Evolutionary conservation across 1,284 basidiomycete species (phyloP).

Genomic region (Boletus sp.): DNA sequence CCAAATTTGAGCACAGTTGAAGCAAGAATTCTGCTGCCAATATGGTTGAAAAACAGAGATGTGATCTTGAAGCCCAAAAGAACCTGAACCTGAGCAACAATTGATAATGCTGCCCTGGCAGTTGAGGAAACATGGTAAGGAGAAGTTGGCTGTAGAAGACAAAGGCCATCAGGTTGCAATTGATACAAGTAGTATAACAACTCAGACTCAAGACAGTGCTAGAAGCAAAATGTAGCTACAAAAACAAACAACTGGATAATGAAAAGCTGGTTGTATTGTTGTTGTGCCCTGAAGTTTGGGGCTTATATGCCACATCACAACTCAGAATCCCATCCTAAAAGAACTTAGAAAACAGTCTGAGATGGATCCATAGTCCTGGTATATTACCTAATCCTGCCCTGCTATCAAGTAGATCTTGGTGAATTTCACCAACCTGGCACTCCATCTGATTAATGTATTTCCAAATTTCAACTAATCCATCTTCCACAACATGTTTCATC

Average conservation of each 20-base stretch:
- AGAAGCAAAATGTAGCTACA: background rate
- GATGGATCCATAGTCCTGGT: background rate
- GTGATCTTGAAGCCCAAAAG: no score
- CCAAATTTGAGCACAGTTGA: no score
- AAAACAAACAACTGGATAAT: background rate
- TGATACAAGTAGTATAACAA: background rate
- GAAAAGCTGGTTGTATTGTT: background rate
- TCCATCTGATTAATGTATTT: background rate
- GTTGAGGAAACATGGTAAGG: no score
- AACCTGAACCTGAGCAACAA: no score
- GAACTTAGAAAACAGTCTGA: background rate
- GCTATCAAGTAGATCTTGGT: background rate
- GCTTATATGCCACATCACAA: background rate
- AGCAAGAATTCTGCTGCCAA: no score
- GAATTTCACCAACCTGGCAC: background rate
- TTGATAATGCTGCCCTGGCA: no score
- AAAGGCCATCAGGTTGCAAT: no score
- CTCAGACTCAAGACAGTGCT: background rate
- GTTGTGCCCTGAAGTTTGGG: background rate
- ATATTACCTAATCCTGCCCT: background rate
- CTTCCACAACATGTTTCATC: background rate
- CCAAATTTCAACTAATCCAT: background rate
- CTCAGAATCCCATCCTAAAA: background rate
- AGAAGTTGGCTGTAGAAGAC: no score
- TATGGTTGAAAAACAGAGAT: no score